These are phyloP conservation scores for Lyophyllum decastes DNA, from an alignment of 768 basidiomycete species.

Conservation along the genomic window DNA sequence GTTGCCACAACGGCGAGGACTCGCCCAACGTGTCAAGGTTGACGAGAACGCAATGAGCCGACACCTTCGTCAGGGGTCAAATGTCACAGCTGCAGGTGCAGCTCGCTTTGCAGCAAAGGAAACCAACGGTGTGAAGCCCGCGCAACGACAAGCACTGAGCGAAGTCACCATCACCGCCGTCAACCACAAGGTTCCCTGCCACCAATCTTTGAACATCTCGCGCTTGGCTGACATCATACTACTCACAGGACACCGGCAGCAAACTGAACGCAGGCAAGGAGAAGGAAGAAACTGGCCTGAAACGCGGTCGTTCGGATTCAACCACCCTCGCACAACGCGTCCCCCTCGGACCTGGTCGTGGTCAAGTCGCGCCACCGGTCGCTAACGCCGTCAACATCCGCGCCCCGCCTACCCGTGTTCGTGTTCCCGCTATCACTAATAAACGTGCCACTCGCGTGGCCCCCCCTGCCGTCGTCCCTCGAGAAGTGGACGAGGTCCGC, in stretches of 20 bases:
- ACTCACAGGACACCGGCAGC: slow-evolving; percentile 43
- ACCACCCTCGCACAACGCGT: slow-evolving; percentile 68
- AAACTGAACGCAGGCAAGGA: slow-evolving; percentile 57
- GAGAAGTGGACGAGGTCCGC: slow-evolving; percentile 39
- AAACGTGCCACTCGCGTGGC: slow-evolving; percentile 45
- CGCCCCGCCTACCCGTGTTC: slow-evolving; percentile 31
- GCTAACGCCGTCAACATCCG: slow-evolving; percentile 42
- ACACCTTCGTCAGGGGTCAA: slow-evolving; percentile 66
- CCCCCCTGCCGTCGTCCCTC: slow-evolving; percentile 41
- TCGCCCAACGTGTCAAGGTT: slow-evolving; percentile 66
- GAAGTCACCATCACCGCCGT: slow-evolving; percentile 81
- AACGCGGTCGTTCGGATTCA: slow-evolving; percentile 67
- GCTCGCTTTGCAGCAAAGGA: slow-evolving; percentile 54
- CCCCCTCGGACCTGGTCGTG: slow-evolving; percentile 62
- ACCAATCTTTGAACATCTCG: slow-evolving; percentile 4
- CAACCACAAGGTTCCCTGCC: slow-evolving; percentile 67
- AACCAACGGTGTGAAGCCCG: slow-evolving; percentile 51
- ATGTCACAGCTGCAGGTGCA: slow-evolving; percentile 43
- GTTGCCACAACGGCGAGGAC: slow-evolving; percentile 69
- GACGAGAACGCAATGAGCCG: slow-evolving; percentile 79
- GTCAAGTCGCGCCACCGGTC: slow-evolving; percentile 43
- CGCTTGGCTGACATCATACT: slow-evolving; percentile 23
- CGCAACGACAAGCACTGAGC: slow-evolving; percentile 68
- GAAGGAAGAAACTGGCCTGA: slow-evolving; percentile 67
- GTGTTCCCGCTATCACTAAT: slow-evolving; percentile 27